Evolutionary conservation across 1,284 basidiomycete genomes (phyloP).

Genomic region (Vanrija sp.): DNA sequence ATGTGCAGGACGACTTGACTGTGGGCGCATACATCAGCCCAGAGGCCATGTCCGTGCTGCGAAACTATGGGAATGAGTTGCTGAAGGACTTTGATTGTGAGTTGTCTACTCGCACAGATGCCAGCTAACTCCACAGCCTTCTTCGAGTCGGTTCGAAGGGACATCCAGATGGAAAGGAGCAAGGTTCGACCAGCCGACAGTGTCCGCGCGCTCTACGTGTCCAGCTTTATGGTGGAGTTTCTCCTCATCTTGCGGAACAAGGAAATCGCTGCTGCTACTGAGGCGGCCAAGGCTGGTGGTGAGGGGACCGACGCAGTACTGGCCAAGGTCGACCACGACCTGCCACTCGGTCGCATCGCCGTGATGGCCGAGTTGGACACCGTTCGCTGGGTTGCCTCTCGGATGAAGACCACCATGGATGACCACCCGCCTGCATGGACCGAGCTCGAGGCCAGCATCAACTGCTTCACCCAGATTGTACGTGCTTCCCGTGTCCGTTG

Average conservation of each 20-base stretch:
- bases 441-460: slow-evolving; percentile 89
- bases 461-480: slow-evolving; percentile 80
- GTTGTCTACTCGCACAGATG: slow-evolving; percentile 43
- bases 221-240: slow-evolving; percentile 85
- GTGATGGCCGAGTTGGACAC: slow-evolving; percentile 79
- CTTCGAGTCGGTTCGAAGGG: slow-evolving; percentile 75
- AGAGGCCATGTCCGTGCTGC: slow-evolving; percentile 64
- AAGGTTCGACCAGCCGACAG: slow-evolving; percentile 89
- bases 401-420: slow-evolving; percentile 83
- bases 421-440: slow-evolving; percentile 90
- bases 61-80: slow-evolving; percentile 66
- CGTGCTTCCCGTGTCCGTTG: slow-evolving; percentile 10
- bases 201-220: slow-evolving; percentile 73
- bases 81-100: slow-evolving; percentile 77
- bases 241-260: slow-evolving; percentile 59
- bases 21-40: slow-evolving; percentile 54
- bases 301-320: neutral
- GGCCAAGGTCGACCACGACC: slow-evolving; percentile 31
- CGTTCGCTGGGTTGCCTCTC: slow-evolving; percentile 79
- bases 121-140: slow-evolving; percentile 58
- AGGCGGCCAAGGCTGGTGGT: slow-evolving; percentile 32
- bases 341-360: slow-evolving; percentile 68
- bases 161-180: slow-evolving; percentile 82
- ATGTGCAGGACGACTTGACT: slow-evolving; percentile 52
- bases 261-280: slow-evolving; percentile 3